A percentile compares a stretch with the other conserved stretches of the same genome.
These are phyloP conservation scores for Pseudocercospora fuligena DNA, from an alignment of 2,329 filamentous ascomycete genomes.

Conservation along the genomic window DNA sequence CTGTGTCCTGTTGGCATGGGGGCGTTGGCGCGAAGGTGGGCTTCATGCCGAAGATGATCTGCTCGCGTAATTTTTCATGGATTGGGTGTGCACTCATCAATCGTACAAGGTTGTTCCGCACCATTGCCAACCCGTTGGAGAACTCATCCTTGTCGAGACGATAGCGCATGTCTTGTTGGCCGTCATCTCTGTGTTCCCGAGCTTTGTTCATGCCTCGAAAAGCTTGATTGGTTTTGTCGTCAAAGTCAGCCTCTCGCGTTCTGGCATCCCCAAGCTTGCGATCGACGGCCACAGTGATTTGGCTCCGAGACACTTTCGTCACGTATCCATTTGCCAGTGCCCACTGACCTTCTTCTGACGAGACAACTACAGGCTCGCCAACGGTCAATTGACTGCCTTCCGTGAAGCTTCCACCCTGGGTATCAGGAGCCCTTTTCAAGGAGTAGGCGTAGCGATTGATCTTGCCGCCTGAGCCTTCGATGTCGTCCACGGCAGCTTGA, in stretches of 20 bases:
- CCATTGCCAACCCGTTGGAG: conserved; percentile 93
- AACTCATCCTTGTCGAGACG: conserved; percentile 97
- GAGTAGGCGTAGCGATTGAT: conserved; percentile 92
- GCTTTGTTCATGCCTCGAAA: conserved; percentile 94
- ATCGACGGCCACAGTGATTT: conserved; percentile 88
- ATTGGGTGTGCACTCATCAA: conserved; percentile 67
- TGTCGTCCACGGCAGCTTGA: conserved; percentile 33
- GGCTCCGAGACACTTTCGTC: conserved; percentile 72
- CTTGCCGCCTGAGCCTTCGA: conserved; percentile 62
- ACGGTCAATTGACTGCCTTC: conserved; percentile 81
- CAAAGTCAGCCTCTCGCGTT: conserved; percentile 74
- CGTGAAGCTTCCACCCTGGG: conserved; percentile 75
- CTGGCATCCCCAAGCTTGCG: conserved; percentile 85
- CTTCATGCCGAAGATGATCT: conserved; percentile 77
- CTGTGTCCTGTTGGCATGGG: conserved; percentile 12
- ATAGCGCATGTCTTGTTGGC: conserved; percentile 67
- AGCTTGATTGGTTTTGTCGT: conserved; percentile 76
- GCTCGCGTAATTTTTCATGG: conserved; percentile 65
- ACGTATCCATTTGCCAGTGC: conserved; percentile 92
- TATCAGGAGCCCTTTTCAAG: conserved; percentile 65
- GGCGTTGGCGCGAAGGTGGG: conserved; percentile 67
- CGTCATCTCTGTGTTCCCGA: conserved; percentile 53
- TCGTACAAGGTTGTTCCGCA: conserved; percentile 90
- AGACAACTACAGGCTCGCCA: conserved; percentile 94
- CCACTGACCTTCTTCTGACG: conserved; percentile 93